Evolutionary conservation across 768 basidiomycete genomes (phyloP), one percentile per base, ranked within the genome.

Genomic region (Lentinula raphanica): DNA sequence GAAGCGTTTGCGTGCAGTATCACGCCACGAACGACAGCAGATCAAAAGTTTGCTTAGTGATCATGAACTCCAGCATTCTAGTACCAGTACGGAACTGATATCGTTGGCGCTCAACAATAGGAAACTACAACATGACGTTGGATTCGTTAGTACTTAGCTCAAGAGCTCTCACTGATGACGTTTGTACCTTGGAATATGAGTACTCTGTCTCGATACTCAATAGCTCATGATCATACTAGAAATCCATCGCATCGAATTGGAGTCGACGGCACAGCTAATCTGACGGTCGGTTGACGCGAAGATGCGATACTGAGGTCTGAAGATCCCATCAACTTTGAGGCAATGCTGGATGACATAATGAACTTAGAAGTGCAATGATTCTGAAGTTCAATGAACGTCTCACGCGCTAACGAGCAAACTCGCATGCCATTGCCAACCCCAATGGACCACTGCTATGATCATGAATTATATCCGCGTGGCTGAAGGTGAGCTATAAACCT

Each of bases 301-400:
- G 84, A 66, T 88, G 85, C 85, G 81, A 86, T 59, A 68, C 80
- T 0, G n/a, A n/a, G n/a, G n/a, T n/a, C n/a, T n/a, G 46, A 78
- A 2, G 80, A 85, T 64, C 80, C 85, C 5, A 82, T 80, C 2
- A 76, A 82, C 61, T 88, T 88, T 66, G 74, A 76, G 66, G 85
- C 82, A 38, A 87, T 89, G 67, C 87, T 88, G 45, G 87, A 89
- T 71, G 88, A 87, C 66, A 87, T 89, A 86, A 87, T 90, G 85
- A 89, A 85, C 63, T 78, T 90, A n/a, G 85, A 88, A 68, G 73
- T 86, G 15, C 68, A 87, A n/a, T n/a, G n/a, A n/a, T n/a, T n/a
- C n/a, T n/a, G n/a, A n/a, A n/a, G n/a, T n/a, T n/a, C n/a, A n/a
- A n/a, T 84, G 84, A 65, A 76, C 76, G 4, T 81, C 82, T 6